Conservation (phyloP, 441 rosid species). For the Adansonia grandidieri region DNA sequence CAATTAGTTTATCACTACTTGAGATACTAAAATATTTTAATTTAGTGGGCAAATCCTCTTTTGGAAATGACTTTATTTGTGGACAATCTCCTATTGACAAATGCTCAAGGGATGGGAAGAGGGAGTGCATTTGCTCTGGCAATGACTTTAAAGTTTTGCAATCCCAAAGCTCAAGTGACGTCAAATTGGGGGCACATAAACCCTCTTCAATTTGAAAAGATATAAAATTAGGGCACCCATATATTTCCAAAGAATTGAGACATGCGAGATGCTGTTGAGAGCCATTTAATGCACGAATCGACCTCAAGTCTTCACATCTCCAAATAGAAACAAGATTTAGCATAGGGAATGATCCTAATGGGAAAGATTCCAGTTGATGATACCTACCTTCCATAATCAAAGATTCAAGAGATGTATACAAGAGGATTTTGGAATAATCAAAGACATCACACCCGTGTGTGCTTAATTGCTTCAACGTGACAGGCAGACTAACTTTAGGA, state of each 20-base stretch:
- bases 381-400: background rate
- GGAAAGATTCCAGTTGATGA: background rate
- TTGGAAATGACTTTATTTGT: background rate
- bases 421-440: background rate
- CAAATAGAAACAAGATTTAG: background rate
- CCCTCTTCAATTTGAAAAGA: background rate
- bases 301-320: background rate
- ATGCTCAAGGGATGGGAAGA: background rate
- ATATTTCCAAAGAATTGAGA: rapidly evolving
- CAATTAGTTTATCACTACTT: background rate
- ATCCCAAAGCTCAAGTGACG: background rate
- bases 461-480: background rate
- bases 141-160: background rate
- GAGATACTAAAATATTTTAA: background rate
- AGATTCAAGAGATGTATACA: background rate
- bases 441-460: background rate
- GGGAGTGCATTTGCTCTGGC: background rate
- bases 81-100: background rate
- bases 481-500: background rate
- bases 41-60: conserved; percentile 5
- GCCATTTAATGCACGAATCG: background rate
- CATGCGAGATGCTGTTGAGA: background rate
- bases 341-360: background rate
- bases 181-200: background rate
- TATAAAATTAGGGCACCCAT: rapidly evolving